Base-by-base conservation (phyloP, 371 early-diverging fungal species). In the Entomophthora muscae region DNA sequence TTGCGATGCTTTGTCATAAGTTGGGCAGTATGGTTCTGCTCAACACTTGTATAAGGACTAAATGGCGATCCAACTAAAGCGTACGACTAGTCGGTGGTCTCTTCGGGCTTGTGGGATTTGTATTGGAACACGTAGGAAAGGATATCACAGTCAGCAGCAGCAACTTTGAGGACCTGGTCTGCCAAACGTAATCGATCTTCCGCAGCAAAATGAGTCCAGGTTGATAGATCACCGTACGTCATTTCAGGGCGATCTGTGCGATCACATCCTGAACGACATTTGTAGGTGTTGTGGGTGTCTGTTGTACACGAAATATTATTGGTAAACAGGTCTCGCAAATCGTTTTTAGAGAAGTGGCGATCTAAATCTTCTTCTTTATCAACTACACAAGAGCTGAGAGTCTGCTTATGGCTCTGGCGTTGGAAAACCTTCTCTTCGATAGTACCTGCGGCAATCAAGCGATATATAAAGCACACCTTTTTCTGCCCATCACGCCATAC, bases 391-490 rank as follows among this genome's bases (percentile, higher is more conserved):
- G 85, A 86, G 5, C 87, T 85, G 21, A 97, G 78, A 12, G 90
- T 89, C 64, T 88, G 88, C 67, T 90, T 90, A 65, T 90, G 86
- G 1, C 84, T 86, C 76, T 88, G 89, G 65, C 98, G 78, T 71
- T 97, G 95, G 73, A 95, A 96, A 52, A 98, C 94, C 73, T 98
- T 98, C 69, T 98, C 98, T 68, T 98, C 98, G 27, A 98, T 93
- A 0, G 98, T 90, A 1, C 98, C 96, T 7, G 94, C 88, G 0
- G 89, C 89, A 65, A 95, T 90, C 61, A 98, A 87, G 17, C 96
- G 86, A 73, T 97, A 98, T 26, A 98, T 91, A 66, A 81, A 97
- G 70, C 95, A 93, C 62, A 71, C 71, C 70, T 94, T 95, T 70
- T 87, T 86, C 73, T 98, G 98, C 0, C 98, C 98, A 74, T 98